A percentile compares a stretch with the other conserved stretches of the same genome.
Conservation (phyloP, 371 early-diverging fungal genomes). For the Sporodiniella umbellata region DNA sequence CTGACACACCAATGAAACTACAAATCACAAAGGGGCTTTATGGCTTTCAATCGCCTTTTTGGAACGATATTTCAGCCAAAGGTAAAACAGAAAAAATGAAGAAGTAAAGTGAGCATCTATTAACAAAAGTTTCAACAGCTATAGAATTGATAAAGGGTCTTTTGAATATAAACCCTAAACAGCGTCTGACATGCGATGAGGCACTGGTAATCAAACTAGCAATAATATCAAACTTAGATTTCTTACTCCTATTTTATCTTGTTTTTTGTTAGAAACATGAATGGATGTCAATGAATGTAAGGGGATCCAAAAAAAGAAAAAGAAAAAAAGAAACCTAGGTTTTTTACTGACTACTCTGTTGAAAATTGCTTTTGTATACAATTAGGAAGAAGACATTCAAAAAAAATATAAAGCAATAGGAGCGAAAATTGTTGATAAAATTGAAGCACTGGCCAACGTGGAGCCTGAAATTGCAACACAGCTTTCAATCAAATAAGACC, state of each 20-base stretch:
- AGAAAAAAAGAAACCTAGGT: background rate
- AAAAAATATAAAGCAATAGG: no score
- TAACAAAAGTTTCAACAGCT: slow-evolving; percentile 27
- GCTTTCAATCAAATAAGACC: no score
- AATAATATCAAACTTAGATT: background rate
- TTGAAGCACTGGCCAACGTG: no score
- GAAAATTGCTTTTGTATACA: no score
- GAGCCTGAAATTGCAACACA: no score
- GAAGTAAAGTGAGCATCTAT: no score
- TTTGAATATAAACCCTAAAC: slow-evolving; percentile 48
- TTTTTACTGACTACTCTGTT: no score
- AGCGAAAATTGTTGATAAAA: no score
- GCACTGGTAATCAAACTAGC: no score
- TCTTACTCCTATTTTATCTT: background rate
- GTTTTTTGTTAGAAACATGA: background rate
- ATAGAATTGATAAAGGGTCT: slow-evolving; percentile 56
- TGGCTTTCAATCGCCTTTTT: slow-evolving; percentile 77
- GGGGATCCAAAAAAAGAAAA: background rate
- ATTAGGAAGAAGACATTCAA: no score
- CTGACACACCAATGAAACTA: slow-evolving; percentile 24
- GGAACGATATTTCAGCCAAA: slow-evolving; percentile 79
- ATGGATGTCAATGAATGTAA: slow-evolving; percentile 22
- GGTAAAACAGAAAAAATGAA: slow-evolving; percentile 34
- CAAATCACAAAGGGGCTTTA: slow-evolving; percentile 83
- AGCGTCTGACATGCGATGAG: slow-evolving; percentile 41